Conservation (phyloP, 2,329 filamentous ascomycete species). For the Fusarium sp. region DNA sequence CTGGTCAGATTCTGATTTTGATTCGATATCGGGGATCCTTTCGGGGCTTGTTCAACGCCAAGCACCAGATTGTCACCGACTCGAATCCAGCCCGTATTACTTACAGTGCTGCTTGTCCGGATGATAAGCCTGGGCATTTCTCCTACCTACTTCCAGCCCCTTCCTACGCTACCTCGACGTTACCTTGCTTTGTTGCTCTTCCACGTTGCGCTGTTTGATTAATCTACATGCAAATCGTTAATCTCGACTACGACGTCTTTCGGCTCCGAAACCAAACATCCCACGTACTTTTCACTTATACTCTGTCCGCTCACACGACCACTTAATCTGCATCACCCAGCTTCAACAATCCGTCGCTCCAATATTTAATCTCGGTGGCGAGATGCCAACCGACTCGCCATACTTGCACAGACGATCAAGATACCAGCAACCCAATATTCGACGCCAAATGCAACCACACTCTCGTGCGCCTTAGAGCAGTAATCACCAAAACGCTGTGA, state of each 20-base stretch:
- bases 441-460: slow-evolving; percentile 6
- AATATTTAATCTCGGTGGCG: slow-evolving; percentile 26
- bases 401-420: slow-evolving; percentile 26
- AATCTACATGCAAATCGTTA: background rate
- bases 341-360: background rate
- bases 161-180: slow-evolving; percentile 31
- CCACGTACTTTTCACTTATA: slow-evolving; percentile 17
- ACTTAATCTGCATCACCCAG: slow-evolving; percentile 1
- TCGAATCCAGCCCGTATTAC: slow-evolving; percentile 4
- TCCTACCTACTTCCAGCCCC: slow-evolving; percentile 30
- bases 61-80: slow-evolving; percentile 34
- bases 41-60: slow-evolving; percentile 33
- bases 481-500: slow-evolving; percentile 22
- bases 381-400: slow-evolving; percentile 34
- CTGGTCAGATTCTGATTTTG: background rate
- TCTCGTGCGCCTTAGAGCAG: background rate
- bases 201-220: slow-evolving; percentile 14
- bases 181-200: slow-evolving; percentile 17
- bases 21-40: slow-evolving; percentile 13
- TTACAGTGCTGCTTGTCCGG: slow-evolving; percentile 9
- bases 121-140: slow-evolving; percentile 44
- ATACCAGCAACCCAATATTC: slow-evolving; percentile 12
- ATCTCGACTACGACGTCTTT: slow-evolving; percentile 14
- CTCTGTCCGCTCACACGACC: background rate
- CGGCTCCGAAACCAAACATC: slow-evolving; percentile 11